A percentile compares a stretch with the other conserved stretches of the same genome.
These are phyloP conservation scores for Gossypioides kirkii DNA, from an alignment of 345 rosid genomes.

Conservation along the genomic window DNA sequence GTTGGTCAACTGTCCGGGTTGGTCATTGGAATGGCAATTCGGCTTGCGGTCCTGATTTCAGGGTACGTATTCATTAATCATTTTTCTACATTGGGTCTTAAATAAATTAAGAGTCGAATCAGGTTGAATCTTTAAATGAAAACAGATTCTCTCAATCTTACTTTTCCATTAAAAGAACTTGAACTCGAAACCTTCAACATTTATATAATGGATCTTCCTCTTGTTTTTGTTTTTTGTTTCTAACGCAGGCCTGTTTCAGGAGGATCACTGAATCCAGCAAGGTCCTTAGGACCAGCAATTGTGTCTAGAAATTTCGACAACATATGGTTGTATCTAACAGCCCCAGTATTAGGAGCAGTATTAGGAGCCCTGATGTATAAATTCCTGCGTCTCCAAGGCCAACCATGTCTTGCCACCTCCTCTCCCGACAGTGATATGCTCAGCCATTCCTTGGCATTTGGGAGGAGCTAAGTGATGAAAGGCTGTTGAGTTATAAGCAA, in stretches of 20 bases:
- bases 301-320: conserved; percentile 57
- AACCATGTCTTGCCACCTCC: conserved; percentile 27
- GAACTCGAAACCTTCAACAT: neutral
- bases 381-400: conserved; percentile 32
- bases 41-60: conserved; percentile 73
- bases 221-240: neutral
- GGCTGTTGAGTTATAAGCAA: neutral
- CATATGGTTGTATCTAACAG: conserved; percentile 77
- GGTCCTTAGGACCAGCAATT: conserved; percentile 90
- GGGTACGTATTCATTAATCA: conserved; percentile 32
- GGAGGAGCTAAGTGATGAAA: neutral
- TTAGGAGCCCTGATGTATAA: conserved; percentile 47
- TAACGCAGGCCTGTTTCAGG: conserved; percentile 73
- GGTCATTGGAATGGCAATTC: conserved; percentile 59
- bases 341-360: conserved; percentile 63
- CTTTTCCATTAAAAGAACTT: no score
- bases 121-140: no score
- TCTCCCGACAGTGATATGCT: conserved; percentile 29
- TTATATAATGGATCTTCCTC: neutral
- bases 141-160: no score
- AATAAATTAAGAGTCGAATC: no score
- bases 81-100: no score
- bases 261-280: conserved; percentile 89
- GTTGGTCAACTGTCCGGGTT: conserved; percentile 56
- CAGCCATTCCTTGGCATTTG: conserved; percentile 17